Base-by-base conservation (phyloP, 352 stramenopile species). In the Thalassiosira hispida region DNA sequence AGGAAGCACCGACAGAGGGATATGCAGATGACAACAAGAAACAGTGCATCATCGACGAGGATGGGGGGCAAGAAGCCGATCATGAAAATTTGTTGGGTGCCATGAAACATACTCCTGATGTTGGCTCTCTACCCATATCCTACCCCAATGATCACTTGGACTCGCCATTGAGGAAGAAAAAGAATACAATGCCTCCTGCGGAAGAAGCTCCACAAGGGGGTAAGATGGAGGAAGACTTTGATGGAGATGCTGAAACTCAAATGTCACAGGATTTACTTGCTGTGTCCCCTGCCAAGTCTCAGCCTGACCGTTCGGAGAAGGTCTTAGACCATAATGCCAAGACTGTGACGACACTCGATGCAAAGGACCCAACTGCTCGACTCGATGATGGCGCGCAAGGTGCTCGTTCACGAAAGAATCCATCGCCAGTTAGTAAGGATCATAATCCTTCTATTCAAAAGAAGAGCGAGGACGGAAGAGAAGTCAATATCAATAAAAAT, bases 41-140 rank as follows among this genome's bases (percentile, higher is more conserved):
- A n/a, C n/a, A n/a, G n/a, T 52, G 7, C 42, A 52, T 65, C 35
- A 65, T 52, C 22, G 33, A 65, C 1, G 56, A 65, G 56, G 35
- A 27, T 20, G 35, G 7, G 56, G 33, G n/a, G n/a, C 7, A 51
- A 20, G 46, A 29, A 22, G 29, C 25, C 2, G 23, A 59, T 33
- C 8, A 25, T 56, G 27, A 61, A 18, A 27, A 59, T 63, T 16
- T 35, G 27, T 61, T 68, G 22, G 29, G 18, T 9, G 51, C 62
- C 25, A 72, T 84, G 53, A 84, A 84, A 33, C 64, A 77, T n/a
- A 84, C 77, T 27, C 77, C 71, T 7, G 61, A 74, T 53, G 66
- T 71, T 55, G 64, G 65, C 18, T 67, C 62, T 1, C 46, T 72
- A 18, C 52, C 62, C 40, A 59, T 84, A 29, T 80, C 77, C 1